Evolutionary conservation across 2,329 filamentous ascomycete species (phyloP).

Genomic region (Fusarium chlamydosporum): DNA sequence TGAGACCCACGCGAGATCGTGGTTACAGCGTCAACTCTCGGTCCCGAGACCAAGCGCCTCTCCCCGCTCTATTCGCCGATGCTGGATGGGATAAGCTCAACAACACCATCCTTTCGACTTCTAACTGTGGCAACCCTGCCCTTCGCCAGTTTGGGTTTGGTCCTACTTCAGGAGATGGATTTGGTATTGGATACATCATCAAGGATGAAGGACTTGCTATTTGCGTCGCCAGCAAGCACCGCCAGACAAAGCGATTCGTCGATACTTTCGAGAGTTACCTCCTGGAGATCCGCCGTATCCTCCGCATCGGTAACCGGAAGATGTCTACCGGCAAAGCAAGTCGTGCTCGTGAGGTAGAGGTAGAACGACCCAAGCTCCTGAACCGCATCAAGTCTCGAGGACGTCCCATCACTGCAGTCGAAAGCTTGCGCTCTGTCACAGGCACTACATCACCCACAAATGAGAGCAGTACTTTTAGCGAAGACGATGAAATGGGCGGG

Average conservation of each 20-base stretch:
- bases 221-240: conserved; percentile 92
- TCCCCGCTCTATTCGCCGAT: conserved; percentile 89
- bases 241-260: conserved; percentile 91
- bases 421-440: conserved; percentile 58
- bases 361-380: conserved; percentile 54
- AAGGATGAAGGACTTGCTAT: conserved; percentile 84
- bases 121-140: conserved; percentile 98
- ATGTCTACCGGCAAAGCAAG: conserved; percentile 60
- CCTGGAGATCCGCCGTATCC: conserved; percentile 87
- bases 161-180: conserved; percentile 92
- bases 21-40: conserved; percentile 69
- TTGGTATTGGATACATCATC: conserved; percentile 99
- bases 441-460: conserved; percentile 74
- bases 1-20: conserved; percentile 60
- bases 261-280: conserved; percentile 92
- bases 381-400: conserved; percentile 78
- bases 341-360: conserved; percentile 69
- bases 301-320: conserved; percentile 75
- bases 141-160: conserved; percentile 97
- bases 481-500: conserved; percentile 91
- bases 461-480: conserved; percentile 79
- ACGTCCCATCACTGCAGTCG: conserved; percentile 75
- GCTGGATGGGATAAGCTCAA: conserved; percentile 95
- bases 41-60: conserved; percentile 62
- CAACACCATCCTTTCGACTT: conserved; percentile 93